phyloP scores from a whole-genome alignment of 306 rosid species.

The Cyamopsis tetragonoloba region DNA sequence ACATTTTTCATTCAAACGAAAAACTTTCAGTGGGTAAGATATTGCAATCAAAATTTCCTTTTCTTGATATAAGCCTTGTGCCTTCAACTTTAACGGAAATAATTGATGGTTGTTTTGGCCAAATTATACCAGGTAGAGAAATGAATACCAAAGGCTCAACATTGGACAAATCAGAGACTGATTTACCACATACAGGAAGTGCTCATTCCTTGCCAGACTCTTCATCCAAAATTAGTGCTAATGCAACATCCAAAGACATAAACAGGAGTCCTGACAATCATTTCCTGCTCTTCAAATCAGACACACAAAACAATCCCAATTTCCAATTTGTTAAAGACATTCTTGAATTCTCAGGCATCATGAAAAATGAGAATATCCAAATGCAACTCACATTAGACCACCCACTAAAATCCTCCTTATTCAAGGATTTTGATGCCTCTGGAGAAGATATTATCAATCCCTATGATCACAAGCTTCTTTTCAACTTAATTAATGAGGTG shows the following conservation, averaged over 20 bases:
- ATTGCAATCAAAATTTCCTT: neutral
- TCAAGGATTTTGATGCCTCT: slow-evolving; percentile 42
- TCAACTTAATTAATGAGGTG: slow-evolving; percentile 60
- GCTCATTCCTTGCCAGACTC: slow-evolving; percentile 13
- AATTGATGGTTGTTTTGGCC: slow-evolving; percentile 8
- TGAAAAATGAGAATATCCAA: slow-evolving; percentile 38
- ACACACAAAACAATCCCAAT: slow-evolving; percentile 30
- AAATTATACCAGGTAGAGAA: slow-evolving; percentile 35
- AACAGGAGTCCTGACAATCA: slow-evolving; percentile 10
- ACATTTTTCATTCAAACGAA: neutral
- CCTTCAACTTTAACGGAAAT: neutral
- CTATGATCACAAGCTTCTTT: slow-evolving; percentile 55
- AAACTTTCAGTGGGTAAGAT: neutral
- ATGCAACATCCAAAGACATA: slow-evolving; percentile 21
- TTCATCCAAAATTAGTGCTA: neutral
- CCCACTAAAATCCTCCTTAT: slow-evolving; percentile 48
- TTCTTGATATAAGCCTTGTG: neutral
- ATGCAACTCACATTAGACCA: slow-evolving; percentile 45
- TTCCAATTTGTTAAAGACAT: slow-evolving; percentile 55
- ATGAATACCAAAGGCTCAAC: slow-evolving; percentile 1
- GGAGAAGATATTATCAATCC: slow-evolving; percentile 19
- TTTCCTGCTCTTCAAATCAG: slow-evolving; percentile 14
- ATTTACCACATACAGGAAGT: slow-evolving; percentile 17
- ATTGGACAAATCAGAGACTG: slow-evolving; percentile 23
- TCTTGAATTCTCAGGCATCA: slow-evolving; percentile 63